A percentile compares a stretch with the other conserved stretches of the same genome.
Conservation (phyloP, 176 grass and related monocot species). For the Avena insularis region DNA sequence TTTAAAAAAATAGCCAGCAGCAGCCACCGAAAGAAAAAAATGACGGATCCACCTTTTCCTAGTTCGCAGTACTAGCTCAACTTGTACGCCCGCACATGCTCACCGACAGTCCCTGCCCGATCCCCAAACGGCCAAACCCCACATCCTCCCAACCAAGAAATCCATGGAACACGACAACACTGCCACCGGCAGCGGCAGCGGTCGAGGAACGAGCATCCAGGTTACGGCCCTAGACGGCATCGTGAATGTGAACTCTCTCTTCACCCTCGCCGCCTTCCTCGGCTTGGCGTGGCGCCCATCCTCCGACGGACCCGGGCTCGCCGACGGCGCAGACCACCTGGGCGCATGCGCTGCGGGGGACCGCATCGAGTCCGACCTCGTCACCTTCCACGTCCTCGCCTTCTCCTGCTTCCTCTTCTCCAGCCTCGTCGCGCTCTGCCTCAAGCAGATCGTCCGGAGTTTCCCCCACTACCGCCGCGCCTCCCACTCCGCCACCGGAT, state of each 20-base stretch:
- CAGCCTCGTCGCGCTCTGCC: constrained; percentile 95
- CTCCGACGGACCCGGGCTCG: constrained; percentile 48
- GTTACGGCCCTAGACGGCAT: constrained; percentile 91
- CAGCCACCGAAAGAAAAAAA: no score
- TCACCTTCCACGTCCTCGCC: constrained; percentile 83
- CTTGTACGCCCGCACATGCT: constrained; percentile 27
- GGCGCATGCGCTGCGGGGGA: constrained; percentile 61
- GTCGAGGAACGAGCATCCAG: constrained; percentile 76
- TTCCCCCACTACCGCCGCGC: constrained; percentile 12
- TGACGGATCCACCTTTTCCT: no score
- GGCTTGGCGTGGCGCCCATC: constrained; percentile 80
- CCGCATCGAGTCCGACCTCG: constrained; percentile 66
- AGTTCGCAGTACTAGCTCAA: background rate
- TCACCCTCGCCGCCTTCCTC: constrained; percentile 80
- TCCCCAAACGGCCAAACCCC: background rate
- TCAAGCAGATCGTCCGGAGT: constrained; percentile 88
- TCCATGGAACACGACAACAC: constrained; percentile 38
- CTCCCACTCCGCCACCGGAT: background rate
- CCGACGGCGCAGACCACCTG: constrained; percentile 37
- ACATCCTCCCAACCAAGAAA: background rate
- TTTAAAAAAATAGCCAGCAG: no score
- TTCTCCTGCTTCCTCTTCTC: constrained; percentile 98
- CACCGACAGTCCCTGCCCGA: background rate
- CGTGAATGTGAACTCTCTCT: constrained; percentile 95
- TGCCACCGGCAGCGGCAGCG: constrained; percentile 25